phyloP scores from a whole-genome alignment of 148 eudicot species.

The Arctostaphylos glauca region DNA sequence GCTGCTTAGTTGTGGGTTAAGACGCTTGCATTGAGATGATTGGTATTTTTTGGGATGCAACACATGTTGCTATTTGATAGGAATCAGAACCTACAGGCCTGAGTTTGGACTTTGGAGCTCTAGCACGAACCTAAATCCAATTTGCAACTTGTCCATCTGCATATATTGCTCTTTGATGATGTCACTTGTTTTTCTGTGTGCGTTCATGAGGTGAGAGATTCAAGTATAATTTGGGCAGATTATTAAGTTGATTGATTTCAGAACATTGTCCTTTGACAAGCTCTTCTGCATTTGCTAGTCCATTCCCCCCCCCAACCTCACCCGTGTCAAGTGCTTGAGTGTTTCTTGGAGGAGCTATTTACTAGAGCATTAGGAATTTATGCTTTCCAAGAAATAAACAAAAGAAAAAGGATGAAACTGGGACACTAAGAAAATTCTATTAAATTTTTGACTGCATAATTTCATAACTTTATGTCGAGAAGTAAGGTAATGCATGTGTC shows the following conservation, averaged over 20 bases:
- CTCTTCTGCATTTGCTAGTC: background rate
- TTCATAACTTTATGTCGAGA: background rate
- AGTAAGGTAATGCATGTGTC: background rate
- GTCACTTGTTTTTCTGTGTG: background rate
- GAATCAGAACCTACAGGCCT: background rate
- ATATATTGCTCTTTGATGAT: background rate
- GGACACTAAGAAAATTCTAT: background rate
- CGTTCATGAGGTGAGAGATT: background rate
- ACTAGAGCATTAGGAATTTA: background rate
- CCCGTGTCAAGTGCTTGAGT: background rate
- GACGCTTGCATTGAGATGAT: constrained; percentile 5
- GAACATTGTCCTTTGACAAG: background rate
- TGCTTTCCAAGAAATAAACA: background rate
- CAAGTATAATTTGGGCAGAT: background rate
- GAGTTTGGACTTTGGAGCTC: background rate
- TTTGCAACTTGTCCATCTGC: too few relatives aligned
- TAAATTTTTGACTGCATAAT: background rate
- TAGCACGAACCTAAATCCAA: background rate
- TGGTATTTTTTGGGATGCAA: background rate
- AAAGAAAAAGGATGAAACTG: background rate
- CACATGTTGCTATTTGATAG: background rate
- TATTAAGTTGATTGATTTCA: background rate
- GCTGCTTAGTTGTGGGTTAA: background rate
- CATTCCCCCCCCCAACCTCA: too few relatives aligned
- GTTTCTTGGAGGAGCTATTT: background rate